phyloP scores from a whole-genome alignment of 1,139 yeast genomes.

The Candida sanyaensis region DNA sequence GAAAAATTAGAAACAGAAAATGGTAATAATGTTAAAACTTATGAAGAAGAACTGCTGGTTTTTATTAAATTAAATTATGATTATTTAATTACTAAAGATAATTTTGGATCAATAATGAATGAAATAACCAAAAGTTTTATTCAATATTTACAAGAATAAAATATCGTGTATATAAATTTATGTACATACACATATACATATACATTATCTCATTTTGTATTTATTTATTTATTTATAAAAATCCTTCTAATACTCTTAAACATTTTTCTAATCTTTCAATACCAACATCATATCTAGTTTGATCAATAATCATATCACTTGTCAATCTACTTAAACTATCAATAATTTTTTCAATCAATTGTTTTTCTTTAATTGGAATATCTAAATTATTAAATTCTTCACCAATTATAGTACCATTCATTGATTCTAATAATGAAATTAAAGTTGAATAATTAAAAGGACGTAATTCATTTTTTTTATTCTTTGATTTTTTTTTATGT shows the following conservation, averaged over 20 bases:
- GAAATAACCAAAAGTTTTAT: conserved; percentile 28
- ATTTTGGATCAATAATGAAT: conserved; percentile 23
- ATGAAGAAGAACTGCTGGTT: neutral
- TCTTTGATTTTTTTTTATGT: conserved; percentile 16
- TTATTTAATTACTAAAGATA: conserved; percentile 29
- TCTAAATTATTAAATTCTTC: conserved; percentile 75
- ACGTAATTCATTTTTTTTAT: conserved; percentile 25
- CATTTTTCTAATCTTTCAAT: conserved; percentile 77
- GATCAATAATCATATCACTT: conserved; percentile 86
- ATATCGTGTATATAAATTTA: neutral
- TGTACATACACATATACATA: neutral
- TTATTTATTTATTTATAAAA: conserved; percentile 22
- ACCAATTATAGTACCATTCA: conserved; percentile 64
- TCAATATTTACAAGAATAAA: conserved; percentile 10
- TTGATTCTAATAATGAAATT: conserved; percentile 58
- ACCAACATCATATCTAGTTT: conserved; percentile 79
- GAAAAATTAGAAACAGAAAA: neutral
- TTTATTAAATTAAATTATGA: conserved; percentile 44
- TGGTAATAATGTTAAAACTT: neutral
- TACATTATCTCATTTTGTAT: neutral
- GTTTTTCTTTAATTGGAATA: conserved; percentile 75
- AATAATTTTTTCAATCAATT: conserved; percentile 77
- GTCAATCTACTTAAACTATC: conserved; percentile 83
- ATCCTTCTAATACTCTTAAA: conserved; percentile 83
- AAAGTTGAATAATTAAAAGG: conserved; percentile 63